A percentile compares a stretch with the other conserved stretches of the same genome.
These are phyloP conservation scores for Metschnikowia orientalis DNA, from an alignment of 805 yeast species.

Conservation along the genomic window DNA sequence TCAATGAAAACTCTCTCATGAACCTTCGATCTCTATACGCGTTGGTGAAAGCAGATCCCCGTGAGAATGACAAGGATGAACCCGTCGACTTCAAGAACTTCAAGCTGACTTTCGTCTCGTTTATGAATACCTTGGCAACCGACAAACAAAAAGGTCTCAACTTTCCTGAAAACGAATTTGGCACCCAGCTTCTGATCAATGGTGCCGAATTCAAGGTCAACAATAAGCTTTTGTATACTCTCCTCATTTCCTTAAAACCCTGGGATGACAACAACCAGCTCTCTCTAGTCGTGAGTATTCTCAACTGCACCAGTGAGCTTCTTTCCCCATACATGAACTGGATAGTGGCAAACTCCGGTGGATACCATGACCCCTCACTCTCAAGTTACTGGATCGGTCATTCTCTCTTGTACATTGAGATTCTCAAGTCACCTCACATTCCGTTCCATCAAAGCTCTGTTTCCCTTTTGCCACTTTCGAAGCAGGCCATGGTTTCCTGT, in stretches of 20 bases:
- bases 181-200: slow-evolving; percentile 45
- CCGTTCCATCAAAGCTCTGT: slow-evolving; percentile 52
- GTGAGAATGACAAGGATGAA: slow-evolving; percentile 16
- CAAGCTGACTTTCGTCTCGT: slow-evolving; percentile 33
- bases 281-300: slow-evolving; percentile 46
- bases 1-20: slow-evolving; percentile 71
- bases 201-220: slow-evolving; percentile 53
- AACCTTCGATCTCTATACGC: slow-evolving; percentile 50
- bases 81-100: slow-evolving; percentile 33
- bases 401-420: slow-evolving; percentile 54
- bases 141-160: slow-evolving; percentile 45
- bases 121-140: slow-evolving; percentile 47
- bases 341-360: slow-evolving; percentile 52
- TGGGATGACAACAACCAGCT: slow-evolving; percentile 71
- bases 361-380: slow-evolving; percentile 72
- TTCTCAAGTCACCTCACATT: slow-evolving; percentile 49
- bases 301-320: slow-evolving; percentile 60
- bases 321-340: slow-evolving; percentile 65
- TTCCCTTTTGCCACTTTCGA: slow-evolving; percentile 61
- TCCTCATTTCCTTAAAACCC: slow-evolving; percentile 67
- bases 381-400: slow-evolving; percentile 82
- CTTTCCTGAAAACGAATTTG: slow-evolving; percentile 46
- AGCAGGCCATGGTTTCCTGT: slow-evolving; percentile 53
- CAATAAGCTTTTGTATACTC: slow-evolving; percentile 62
- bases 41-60: slow-evolving; percentile 4